phyloP scores from a whole-genome alignment of 192 early-diverging fungal species.

The Gorgonomyces haynaldii region DNA sequence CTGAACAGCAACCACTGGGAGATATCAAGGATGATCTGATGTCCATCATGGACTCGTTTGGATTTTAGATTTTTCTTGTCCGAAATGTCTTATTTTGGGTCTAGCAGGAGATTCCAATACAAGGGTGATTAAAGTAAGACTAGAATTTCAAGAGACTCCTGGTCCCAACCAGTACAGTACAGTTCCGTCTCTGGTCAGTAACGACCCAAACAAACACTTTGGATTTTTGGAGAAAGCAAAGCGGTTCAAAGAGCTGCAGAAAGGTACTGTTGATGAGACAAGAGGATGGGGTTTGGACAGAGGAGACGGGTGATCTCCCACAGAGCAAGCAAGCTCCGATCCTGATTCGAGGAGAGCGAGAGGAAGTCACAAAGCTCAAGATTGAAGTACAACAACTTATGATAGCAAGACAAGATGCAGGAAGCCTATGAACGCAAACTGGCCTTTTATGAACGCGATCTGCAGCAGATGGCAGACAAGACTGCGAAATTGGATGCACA shows the following conservation, averaged over 20 bases:
- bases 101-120: not conserved
- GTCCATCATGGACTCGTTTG: constrained; percentile 3
- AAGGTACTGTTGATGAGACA: not conserved
- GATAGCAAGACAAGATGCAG: constrained; percentile 8
- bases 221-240: constrained; percentile 20
- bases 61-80: not conserved
- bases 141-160: constrained; percentile 11
- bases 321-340: not conserved
- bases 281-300: not conserved
- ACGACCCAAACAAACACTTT: constrained; percentile 17
- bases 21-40: no score
- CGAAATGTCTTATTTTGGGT: not conserved
- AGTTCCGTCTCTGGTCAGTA: constrained; percentile 7
- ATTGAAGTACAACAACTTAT: constrained; percentile 13
- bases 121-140: not conserved
- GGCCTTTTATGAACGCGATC: constrained; percentile 8
- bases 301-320: not conserved
- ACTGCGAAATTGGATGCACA: not conserved
- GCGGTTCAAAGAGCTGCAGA: constrained; percentile 6
- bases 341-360: not conserved
- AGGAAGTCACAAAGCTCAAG: constrained; percentile 12
- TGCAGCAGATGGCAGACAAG: constrained; percentile 3
- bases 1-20: no score
- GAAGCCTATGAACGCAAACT: constrained; percentile 10
- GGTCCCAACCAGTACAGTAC: constrained; percentile 16